Evolutionary conservation across 2,329 filamentous ascomycete genomes (phyloP).

Genomic region (Colletotrichum neosansevieriae): DNA sequence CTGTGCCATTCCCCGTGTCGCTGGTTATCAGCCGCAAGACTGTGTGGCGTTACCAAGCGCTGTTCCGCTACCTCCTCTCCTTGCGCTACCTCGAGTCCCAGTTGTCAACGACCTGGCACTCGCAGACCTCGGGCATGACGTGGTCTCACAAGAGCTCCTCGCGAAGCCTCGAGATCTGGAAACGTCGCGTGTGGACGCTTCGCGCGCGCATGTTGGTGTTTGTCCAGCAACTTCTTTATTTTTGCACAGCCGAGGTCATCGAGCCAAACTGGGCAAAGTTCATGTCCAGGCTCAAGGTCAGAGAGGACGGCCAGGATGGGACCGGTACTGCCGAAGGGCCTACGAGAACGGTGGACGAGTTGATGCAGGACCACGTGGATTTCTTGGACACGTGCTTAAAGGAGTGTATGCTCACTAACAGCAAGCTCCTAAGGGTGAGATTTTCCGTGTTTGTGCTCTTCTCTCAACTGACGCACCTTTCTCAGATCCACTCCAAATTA

Average conservation of each 20-base stretch:
- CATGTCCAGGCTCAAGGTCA: conserved; percentile 84
- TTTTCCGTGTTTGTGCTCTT: not conserved
- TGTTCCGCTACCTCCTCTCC: conserved; percentile 94
- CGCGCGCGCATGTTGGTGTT: conserved; percentile 96
- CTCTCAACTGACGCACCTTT: conserved; percentile 39
- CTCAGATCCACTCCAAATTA: conserved; percentile 93
- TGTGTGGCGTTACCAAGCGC: conserved; percentile 93
- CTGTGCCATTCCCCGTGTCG: conserved; percentile 93
- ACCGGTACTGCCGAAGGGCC: conserved; percentile 47
- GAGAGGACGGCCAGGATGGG: conserved; percentile 54
- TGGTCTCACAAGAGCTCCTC: conserved; percentile 87
- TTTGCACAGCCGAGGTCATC: conserved; percentile 96
- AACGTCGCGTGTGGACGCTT: conserved; percentile 90
- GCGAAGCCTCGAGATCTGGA: conserved; percentile 86
- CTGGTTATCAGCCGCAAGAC: conserved; percentile 97
- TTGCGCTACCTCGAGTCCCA: conserved; percentile 90
- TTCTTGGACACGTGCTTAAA: conserved; percentile 98
- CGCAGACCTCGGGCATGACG: conserved; percentile 82
- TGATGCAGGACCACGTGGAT: conserved; percentile 99
- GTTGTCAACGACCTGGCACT: conserved; percentile 89
- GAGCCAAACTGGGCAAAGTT: conserved; percentile 97
- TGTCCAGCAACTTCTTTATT: conserved; percentile 95
- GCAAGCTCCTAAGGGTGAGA: conserved; percentile 87
- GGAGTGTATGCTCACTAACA: conserved; percentile 98
- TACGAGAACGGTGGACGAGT: conserved; percentile 87